Base-by-base conservation (phyloP, 2,329 filamentous ascomycete species). In the Pseudogymnoascus sp. region DNA sequence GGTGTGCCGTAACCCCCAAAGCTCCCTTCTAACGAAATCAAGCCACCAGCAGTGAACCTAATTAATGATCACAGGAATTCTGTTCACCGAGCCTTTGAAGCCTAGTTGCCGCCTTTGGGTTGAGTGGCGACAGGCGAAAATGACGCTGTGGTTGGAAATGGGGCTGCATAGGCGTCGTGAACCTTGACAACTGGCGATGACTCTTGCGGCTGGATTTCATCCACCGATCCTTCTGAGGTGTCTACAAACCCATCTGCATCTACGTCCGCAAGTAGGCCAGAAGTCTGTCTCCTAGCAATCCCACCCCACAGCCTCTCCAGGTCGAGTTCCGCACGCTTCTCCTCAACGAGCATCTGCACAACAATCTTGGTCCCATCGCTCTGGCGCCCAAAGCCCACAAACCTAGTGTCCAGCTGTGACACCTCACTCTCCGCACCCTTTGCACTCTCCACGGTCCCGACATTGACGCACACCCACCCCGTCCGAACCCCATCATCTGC, bases 391-490 rank as follows among this genome's bases (percentile, higher is more conserved):
- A 97, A 97, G 0, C 93, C 93, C 36, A 92, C 87, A 64, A 93
- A 85, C 7, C 83, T 80, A 14, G 79, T 77, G 19, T 81, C 79
- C 39, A 81, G 73, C 25, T 79, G 75, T 10, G 77, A 73, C 13
- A 76, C 73, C 66, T 84, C 80, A 21, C 62, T 63, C 25, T 67
- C 64, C 11, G 60, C 39, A 7, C 74, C 72, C 14, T 74, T 71
- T n/a, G 81, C 79, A 21, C 83, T 82, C 48, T 88, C 84, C 0
- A 92, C 81, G 14, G 84, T 84, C 4, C 90, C 91, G 8, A 95
- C 83, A 73, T 96, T 96, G 66, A 98, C 90, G 76, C 95, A 99
- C 19, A 99, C 89, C 95, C 95, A 99, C 8, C 92, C 93, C 0
- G 93, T 97, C 11, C 89, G 88, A 62, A 96, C 90, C 2, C 93